phyloP scores from a whole-genome alignment of 1,284 basidiomycete species.

The Moesziomyces sp. region DNA sequence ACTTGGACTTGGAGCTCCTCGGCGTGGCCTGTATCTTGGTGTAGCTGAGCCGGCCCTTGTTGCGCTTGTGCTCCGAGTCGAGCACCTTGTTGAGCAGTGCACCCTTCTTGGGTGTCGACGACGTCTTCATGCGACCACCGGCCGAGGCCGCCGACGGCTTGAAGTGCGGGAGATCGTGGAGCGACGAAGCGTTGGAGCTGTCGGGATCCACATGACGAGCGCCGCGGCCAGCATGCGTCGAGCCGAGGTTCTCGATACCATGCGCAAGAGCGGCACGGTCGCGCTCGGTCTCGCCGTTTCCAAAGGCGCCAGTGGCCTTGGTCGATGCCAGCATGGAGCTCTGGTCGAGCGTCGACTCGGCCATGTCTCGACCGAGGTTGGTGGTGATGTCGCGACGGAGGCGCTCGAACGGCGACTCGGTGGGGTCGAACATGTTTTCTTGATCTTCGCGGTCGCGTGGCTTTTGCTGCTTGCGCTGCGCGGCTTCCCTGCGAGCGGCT shows the following conservation, averaged over 20 bases:
- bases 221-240: slow-evolving; percentile 15
- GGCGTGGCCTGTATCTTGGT: slow-evolving; percentile 54
- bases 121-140: slow-evolving; percentile 39
- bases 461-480: slow-evolving; percentile 37
- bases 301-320: slow-evolving; percentile 12
- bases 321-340: slow-evolving; percentile 19
- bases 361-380: slow-evolving; percentile 25
- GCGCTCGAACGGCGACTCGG: slow-evolving; percentile 80
- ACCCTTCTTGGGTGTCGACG: slow-evolving; percentile 49
- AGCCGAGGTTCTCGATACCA: slow-evolving; percentile 33
- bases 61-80: slow-evolving; percentile 52
- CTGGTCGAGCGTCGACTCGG: slow-evolving; percentile 27
- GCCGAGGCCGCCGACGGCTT: slow-evolving; percentile 13
- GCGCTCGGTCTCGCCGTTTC: slow-evolving; percentile 14
- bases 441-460: slow-evolving; percentile 27
- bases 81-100: slow-evolving; percentile 54
- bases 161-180: slow-evolving; percentile 37
- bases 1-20: slow-evolving; percentile 35
- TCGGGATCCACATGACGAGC: slow-evolving; percentile 23
- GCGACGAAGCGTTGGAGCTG: slow-evolving; percentile 32
- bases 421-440: slow-evolving; percentile 40
- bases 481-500: slow-evolving; percentile 75
- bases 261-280: slow-evolving; percentile 38
- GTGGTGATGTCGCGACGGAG: slow-evolving; percentile 67
- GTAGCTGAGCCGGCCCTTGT: slow-evolving; percentile 42